These are phyloP conservation scores for Citropsis articulata DNA, from an alignment of 345 rosid genomes.

Conservation along the genomic window DNA sequence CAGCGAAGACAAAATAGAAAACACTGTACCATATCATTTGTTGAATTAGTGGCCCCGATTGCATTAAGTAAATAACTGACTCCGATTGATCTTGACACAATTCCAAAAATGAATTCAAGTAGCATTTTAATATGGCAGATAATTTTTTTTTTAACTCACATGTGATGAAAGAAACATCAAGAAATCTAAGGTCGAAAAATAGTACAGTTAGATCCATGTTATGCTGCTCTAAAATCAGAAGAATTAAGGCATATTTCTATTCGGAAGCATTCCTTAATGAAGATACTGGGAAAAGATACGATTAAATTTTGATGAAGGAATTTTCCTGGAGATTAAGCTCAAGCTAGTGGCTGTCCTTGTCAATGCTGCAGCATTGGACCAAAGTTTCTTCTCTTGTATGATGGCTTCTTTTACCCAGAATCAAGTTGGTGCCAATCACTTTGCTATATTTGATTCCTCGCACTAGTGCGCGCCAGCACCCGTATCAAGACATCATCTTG, in stretches of 20 bases:
- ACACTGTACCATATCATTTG: neutral
- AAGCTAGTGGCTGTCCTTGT: constrained; percentile 13
- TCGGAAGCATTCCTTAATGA: constrained; percentile 5
- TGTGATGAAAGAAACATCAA: constrained; percentile 6
- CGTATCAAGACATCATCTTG: constrained; percentile 11
- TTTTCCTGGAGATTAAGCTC: constrained; percentile 2
- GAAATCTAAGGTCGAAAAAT: constrained; percentile 23
- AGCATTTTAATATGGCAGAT: neutral
- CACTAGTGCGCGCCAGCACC: constrained; percentile 13
- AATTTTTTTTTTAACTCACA: constrained; percentile 6
- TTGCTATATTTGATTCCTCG: constrained; percentile 24
- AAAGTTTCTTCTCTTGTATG: constrained; percentile 7
- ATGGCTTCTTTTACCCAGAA: constrained; percentile 11
- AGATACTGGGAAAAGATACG: constrained; percentile 19
- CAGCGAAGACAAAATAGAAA: neutral
- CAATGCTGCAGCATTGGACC: constrained; percentile 9
- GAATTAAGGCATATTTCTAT: constrained; percentile 19
- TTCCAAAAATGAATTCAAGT: neutral
- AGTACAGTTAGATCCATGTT: neutral
- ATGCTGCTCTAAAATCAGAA: neutral
- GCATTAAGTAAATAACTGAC: neutral
- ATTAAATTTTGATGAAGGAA: neutral
- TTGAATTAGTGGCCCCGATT: neutral
- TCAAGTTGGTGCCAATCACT: constrained; percentile 11
- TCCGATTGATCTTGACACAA: neutral